These are phyloP conservation scores for Simplicillium aogashimaense DNA, from an alignment of 2,329 filamentous ascomycete genomes.

Conservation along the genomic window DNA sequence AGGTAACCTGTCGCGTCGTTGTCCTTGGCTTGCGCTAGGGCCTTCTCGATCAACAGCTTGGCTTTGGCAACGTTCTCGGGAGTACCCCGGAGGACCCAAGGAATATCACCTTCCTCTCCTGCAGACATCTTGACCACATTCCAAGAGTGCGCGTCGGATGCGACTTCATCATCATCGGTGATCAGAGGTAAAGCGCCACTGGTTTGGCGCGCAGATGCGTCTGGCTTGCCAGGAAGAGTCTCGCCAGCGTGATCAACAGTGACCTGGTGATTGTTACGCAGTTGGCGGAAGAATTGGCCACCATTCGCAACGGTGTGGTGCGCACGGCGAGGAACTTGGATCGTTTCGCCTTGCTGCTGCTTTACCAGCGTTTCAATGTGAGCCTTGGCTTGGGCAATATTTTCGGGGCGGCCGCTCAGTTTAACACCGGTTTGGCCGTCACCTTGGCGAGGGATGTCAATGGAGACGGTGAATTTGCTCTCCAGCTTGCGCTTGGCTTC, in stretches of 20 bases:
- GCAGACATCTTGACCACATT: slow-evolving; percentile 58
- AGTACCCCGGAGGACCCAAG: slow-evolving; percentile 79
- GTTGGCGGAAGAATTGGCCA: slow-evolving; percentile 84
- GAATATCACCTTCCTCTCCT: slow-evolving; percentile 61
- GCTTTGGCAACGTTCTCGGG: slow-evolving; percentile 75
- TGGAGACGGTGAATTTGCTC: slow-evolving; percentile 71
- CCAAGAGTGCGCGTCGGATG: slow-evolving; percentile 69
- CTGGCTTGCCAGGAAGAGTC: slow-evolving; percentile 60
- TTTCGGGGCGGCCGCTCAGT: slow-evolving; percentile 65
- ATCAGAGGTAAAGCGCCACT: slow-evolving; percentile 73
- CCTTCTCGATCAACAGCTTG: slow-evolving; percentile 61
- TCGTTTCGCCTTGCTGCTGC: slow-evolving; percentile 77
- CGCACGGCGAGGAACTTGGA: slow-evolving; percentile 72
- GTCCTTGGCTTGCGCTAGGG: slow-evolving; percentile 61
- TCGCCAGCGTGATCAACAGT: slow-evolving; percentile 87
- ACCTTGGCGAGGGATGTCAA: slow-evolving; percentile 88
- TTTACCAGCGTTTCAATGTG: slow-evolving; percentile 74
- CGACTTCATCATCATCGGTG: slow-evolving; percentile 66
- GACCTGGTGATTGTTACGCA: slow-evolving; percentile 78
- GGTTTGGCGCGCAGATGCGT: slow-evolving; percentile 43
- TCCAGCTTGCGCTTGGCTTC: slow-evolving; percentile 80
- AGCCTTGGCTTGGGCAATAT: slow-evolving; percentile 77
- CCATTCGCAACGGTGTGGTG: slow-evolving; percentile 84
- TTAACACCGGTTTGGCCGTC: slow-evolving; percentile 78
- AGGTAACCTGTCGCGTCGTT: slow-evolving; percentile 74